These are phyloP conservation scores for Xylaria curta DNA, from an alignment of 495 filamentous ascomycete species.

Conservation along the genomic window DNA sequence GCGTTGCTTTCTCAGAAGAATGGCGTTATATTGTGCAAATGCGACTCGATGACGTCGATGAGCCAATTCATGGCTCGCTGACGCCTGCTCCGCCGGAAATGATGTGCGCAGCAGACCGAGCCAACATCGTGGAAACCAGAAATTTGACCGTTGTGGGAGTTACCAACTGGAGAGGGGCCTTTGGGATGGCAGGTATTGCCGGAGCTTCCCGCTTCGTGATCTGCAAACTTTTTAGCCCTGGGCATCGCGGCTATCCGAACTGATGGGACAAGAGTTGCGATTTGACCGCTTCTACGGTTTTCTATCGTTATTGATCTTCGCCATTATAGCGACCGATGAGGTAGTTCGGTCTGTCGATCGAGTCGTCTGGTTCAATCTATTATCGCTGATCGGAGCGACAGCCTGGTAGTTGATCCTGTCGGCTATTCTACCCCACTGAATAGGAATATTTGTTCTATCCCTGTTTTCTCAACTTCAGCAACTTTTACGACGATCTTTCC, in stretches of 20 bases:
- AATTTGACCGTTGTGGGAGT: neutral
- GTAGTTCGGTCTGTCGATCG: neutral
- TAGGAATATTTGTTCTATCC: neutral
- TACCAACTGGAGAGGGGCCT: neutral
- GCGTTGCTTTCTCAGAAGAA: neutral
- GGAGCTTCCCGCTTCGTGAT: neutral
- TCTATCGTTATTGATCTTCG: neutral
- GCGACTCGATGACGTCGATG: constrained; percentile 16
- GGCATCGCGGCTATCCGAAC: neutral
- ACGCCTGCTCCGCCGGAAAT: neutral
- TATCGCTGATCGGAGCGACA: neutral
- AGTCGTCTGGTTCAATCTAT: neutral
- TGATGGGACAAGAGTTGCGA: neutral
- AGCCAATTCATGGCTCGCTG: neutral
- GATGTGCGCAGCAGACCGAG: neutral
- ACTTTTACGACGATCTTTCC: neutral
- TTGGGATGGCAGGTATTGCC: neutral
- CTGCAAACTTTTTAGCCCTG: constrained; percentile 4
- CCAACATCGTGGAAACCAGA: constrained; percentile 1
- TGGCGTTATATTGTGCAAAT: constrained; percentile 17
- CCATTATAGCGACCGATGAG: neutral
- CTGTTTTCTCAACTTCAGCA: neutral
- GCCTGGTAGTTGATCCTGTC: neutral
- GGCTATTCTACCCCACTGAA: neutral
- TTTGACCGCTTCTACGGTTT: neutral